phyloP scores from a whole-genome alignment of 306 rosid species.

The Cicer yamashitae region DNA sequence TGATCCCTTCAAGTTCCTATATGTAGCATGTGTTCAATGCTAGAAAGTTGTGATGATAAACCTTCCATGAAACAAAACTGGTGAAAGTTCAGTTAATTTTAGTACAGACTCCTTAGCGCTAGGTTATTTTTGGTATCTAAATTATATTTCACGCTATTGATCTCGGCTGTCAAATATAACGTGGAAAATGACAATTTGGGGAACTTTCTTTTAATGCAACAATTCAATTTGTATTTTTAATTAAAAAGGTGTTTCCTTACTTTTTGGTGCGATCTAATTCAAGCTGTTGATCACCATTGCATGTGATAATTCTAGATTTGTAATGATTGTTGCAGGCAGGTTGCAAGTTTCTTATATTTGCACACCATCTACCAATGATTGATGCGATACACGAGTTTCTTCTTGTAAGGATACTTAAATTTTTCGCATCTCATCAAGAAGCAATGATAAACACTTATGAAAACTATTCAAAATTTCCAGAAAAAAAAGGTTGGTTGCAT shows the following conservation, averaged over 20 bases:
- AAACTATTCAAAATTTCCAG: constrained; percentile 60
- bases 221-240: constrained; percentile 34
- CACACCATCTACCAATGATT: constrained; percentile 90
- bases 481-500: constrained; percentile 91
- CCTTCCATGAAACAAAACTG: constrained; percentile 18
- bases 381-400: constrained; percentile 85
- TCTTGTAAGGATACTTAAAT: constrained; percentile 66
- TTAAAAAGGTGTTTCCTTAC: constrained; percentile 2
- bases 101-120: neutral
- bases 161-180: constrained; percentile 34
- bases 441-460: constrained; percentile 46
- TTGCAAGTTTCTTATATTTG: constrained; percentile 96
- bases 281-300: constrained; percentile 21
- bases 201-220: constrained; percentile 11
- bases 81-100: constrained; percentile 22
- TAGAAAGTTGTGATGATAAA: constrained; percentile 33
- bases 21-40: constrained; percentile 5
- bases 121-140: neutral
- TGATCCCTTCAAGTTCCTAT: constrained; percentile 12
- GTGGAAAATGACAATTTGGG: constrained; percentile 10
- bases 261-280: constrained; percentile 23
- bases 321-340: constrained; percentile 73
- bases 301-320: constrained; percentile 27
- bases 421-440: constrained; percentile 42
- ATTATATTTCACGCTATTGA: constrained; percentile 10